phyloP scores from a whole-genome alignment of 1,284 basidiomycete genomes.

The Cryptococcus sp. region DNA sequence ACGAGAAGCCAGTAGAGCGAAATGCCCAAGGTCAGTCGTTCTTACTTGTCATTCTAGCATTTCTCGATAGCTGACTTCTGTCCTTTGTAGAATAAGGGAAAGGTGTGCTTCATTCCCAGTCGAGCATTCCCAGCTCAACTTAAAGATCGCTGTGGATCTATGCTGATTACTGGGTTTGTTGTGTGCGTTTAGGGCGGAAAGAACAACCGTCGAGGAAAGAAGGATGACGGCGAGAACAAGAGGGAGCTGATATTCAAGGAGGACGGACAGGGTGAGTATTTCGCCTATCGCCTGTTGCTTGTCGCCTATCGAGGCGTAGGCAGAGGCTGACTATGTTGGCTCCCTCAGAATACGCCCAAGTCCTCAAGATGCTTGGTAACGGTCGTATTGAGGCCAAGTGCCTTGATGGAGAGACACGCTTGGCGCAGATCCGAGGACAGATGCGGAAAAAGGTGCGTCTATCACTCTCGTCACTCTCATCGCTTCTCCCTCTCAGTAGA shows the following conservation, averaged over 20 bases:
- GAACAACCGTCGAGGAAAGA: conserved; percentile 99
- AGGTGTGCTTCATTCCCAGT: conserved; percentile 13
- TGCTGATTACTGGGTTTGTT: too few relatives aligned
- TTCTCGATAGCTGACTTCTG: neutral
- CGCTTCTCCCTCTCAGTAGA: too few relatives aligned
- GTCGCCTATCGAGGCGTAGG: neutral
- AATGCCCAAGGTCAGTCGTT: conserved; percentile 47
- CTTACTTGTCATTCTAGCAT: neutral
- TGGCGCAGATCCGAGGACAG: conserved; percentile 98
- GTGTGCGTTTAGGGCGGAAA: conserved; percentile 78
- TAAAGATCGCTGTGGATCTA: neutral
- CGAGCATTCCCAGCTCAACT: neutral
- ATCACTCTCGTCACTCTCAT: neutral
- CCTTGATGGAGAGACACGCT: conserved; percentile 96
- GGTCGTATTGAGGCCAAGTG: conserved; percentile 95
- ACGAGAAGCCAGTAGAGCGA: conserved; percentile 9
- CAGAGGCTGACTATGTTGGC: neutral
- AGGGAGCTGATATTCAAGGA: conserved; percentile 98
- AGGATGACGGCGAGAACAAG: conserved; percentile 98
- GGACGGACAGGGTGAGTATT: conserved; percentile 79
- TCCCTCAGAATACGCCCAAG: conserved; percentile 87
- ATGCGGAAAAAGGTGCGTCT: conserved; percentile 96
- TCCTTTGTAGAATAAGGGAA: conserved; percentile 25
- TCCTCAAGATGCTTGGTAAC: conserved; percentile 98
- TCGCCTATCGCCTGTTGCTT: neutral